Evolutionary conservation across 1,139 yeast species (phyloP).

Genomic region (Debaryomyces sp.): DNA sequence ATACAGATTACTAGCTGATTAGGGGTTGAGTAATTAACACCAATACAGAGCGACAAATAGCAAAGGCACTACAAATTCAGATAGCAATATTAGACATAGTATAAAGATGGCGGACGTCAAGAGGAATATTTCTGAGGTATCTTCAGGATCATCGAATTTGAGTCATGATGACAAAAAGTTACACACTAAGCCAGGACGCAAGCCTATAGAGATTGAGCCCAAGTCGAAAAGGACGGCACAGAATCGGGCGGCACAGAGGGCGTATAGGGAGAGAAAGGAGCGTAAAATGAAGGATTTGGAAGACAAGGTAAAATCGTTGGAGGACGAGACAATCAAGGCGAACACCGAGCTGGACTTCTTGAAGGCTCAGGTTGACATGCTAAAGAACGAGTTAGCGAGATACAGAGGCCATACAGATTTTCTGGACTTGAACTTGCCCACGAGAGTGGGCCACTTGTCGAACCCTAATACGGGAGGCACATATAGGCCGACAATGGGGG

Average conservation of each 20-base stretch:
- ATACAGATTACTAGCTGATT: neutral
- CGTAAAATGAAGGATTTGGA: constrained; percentile 84
- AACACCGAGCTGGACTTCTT: constrained; percentile 73
- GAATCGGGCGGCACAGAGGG: constrained; percentile 96
- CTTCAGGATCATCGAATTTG: constrained; percentile 19
- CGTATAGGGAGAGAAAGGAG: constrained; percentile 94
- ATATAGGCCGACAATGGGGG: constrained; percentile 2
- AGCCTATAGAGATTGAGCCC: constrained; percentile 79
- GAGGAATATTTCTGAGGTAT: constrained; percentile 35
- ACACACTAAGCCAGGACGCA: constrained; percentile 57
- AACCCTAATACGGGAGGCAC: constrained; percentile 22
- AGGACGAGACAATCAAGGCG: constrained; percentile 65
- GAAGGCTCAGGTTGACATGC: constrained; percentile 72
- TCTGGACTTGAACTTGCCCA: constrained; percentile 38
- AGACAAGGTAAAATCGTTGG: constrained; percentile 70
- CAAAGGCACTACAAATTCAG: neutral
- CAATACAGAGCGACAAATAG: neutral
- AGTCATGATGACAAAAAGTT: constrained; percentile 40
- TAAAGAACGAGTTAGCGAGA: constrained; percentile 70
- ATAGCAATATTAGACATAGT: neutral
- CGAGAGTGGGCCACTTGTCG: constrained; percentile 35
- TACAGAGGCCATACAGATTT: constrained; percentile 54
- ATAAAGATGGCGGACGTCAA: constrained; percentile 36
- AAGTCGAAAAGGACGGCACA: constrained; percentile 90
- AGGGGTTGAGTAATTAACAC: neutral